Percentiles rank a stretch among this genome's conserved stretches.
Evolutionary conservation across 208 protist genomes (phyloP).

Genomic region (Trypanosoma brucei): DNA sequence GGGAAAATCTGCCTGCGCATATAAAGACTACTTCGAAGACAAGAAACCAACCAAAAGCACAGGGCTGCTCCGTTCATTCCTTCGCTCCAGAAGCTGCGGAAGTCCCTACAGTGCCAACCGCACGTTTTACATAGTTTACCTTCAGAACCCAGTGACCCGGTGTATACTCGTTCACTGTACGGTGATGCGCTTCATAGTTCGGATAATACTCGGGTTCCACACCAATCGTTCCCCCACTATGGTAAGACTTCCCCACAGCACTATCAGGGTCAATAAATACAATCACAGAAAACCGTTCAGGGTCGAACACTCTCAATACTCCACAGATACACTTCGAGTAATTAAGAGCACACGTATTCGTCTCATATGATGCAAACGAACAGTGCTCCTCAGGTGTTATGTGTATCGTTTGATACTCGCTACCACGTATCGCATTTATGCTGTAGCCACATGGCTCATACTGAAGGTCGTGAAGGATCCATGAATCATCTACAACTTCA

Average conservation of each 20-base stretch:
- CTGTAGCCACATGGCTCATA: constrained; percentile 95
- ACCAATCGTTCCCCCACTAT: constrained; percentile 48
- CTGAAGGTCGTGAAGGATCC: constrained; percentile 83
- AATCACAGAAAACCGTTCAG: constrained; percentile 84
- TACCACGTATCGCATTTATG: constrained; percentile 87
- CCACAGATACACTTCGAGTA: constrained; percentile 56
- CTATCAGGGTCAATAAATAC: constrained; percentile 81
- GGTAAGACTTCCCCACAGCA: constrained; percentile 63
- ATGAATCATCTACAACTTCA: constrained; percentile 64
- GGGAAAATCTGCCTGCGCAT: too few species aligned
- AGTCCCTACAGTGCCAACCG: constrained; percentile 9
- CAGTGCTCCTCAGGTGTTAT: constrained; percentile 93
- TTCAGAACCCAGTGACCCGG: constrained; percentile 82
- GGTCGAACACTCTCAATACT: constrained; percentile 69
- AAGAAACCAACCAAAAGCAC: too few species aligned
- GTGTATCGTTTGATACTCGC: constrained; percentile 93
- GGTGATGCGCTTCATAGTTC: constrained; percentile 65
- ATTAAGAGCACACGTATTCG: constrained; percentile 72
- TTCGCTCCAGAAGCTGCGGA: not conserved
- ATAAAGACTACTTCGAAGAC: too few species aligned
- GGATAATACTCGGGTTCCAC: constrained; percentile 76
- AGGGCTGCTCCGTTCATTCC: not conserved
- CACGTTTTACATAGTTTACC: constrained; percentile 67
- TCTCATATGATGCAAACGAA: constrained; percentile 94
- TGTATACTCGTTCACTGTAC: constrained; percentile 76